Evolutionary conservation across 2,329 filamentous ascomycete species (phyloP), one percentile per base, ranked within the genome.

Genomic region (Westerdykella sp.): DNA sequence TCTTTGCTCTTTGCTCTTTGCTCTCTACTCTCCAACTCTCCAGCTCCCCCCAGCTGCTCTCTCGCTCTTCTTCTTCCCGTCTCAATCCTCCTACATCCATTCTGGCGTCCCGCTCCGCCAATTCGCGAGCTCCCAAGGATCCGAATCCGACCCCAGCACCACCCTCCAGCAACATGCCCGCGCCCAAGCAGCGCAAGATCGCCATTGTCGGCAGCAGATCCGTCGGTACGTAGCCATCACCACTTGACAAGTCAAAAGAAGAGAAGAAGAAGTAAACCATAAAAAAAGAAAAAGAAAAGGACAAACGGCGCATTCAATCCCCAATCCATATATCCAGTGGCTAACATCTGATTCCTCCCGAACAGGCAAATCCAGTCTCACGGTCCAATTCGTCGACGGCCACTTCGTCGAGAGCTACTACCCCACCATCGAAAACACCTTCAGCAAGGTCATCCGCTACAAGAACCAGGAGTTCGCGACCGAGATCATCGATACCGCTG

Each of bases 381-480:
- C 93, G 11, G 93, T 97, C 38, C 91, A 91, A 65, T 97, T 93
- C 64, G 91, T 96, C 63, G 93, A 98, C 67, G 89, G 89, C 50
- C 90, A 95, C 72, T 98, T 98, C 65, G 91, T 98, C 63, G 93
- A 98, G 69, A 94, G 87, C 69, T 98, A 98, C 72, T 98, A 98
- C 69, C 93, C 93, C 30, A 98, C 93, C 34, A 97, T 98, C 62
- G 93, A 98, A 70, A 98, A 97, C 69, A 97, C 91, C 2, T 98
- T 98, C 68, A 94, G 85, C 75, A 95, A 95, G 69, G 84, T 89
- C 55, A 95, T 98, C 67, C 85, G 87, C 59, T 85, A 86, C 69
- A 95, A 93, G 70, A 85, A 86, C 40, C 88, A 96, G 69, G 93
- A 97, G 54, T 98, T 83, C 69, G 83, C 87, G 40, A 95, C 90